Evolutionary conservation across 768 basidiomycete genomes (phyloP), one percentile per base, ranked within the genome.

Genomic region (Boletales sp.): DNA sequence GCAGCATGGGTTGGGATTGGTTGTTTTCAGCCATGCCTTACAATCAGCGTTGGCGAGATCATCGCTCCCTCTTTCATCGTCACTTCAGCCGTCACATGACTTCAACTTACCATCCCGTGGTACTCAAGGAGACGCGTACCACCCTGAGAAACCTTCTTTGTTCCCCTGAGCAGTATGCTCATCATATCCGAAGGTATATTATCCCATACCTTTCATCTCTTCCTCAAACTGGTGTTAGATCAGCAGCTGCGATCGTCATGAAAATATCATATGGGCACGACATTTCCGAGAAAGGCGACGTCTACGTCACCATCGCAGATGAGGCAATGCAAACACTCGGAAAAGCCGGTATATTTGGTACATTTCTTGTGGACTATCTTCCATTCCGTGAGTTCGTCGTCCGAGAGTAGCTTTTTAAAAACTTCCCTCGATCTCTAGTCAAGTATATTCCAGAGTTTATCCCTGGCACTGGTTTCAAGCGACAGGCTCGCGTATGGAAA

Each of bases 371-470:
- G 2, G 77, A 70, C 49, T 58, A 64, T 42, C 47, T 70, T 41
- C 68, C 68, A 6, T 48, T 53, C 18, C 53, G 70, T 71, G 34
- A 60, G 68, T 64, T 18, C 18, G 17, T 1, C 41, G 12, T 31
- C 48, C 34, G 5, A 41, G 46, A 4, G 25, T n/a, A 17, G 34
- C 38, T 5, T 42, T 14, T 34, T 51, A 7, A 44, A 36, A 21
- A 3, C n/a, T 18, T 21, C 17, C 46, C 33, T 6, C 15, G 36
- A 35, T 25, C 21, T 36, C 30, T 32, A 65, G 70, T 81, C 18
- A 76, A 77, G 28, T 73, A 75, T 44, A 50, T 81, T n/a, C 81
- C 81, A 3, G 63, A 70, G 3, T 80, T 66, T 60, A 58, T 82
- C 30, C 81, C 81, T 8, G 76, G 77, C 12, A 72, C 73, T 7